Evolutionary conservation across 2,329 filamentous ascomycete species (phyloP).

Genomic region (Aspergillus neoniger): DNA sequence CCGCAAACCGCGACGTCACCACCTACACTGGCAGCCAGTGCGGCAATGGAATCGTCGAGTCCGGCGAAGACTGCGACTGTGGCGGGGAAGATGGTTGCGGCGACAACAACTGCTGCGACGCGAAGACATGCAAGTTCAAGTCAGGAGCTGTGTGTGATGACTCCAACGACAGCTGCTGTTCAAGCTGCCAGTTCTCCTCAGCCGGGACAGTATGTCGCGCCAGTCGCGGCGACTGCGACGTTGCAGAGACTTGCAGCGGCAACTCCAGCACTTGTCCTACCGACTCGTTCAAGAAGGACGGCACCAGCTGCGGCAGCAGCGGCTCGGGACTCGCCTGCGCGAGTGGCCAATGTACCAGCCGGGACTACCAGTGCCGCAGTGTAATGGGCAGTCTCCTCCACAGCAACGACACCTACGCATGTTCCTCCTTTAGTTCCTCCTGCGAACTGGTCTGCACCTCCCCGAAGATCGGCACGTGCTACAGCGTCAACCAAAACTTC

Average conservation of each 20-base stretch:
- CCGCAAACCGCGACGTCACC: constrained; percentile 79
- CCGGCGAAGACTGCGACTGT: constrained; percentile 93
- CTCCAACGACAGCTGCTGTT: constrained; percentile 52
- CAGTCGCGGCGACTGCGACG: constrained; percentile 80
- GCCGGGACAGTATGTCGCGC: constrained; percentile 75
- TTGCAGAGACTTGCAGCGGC: constrained; percentile 79
- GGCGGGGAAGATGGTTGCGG: constrained; percentile 73
- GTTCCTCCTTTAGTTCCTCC: constrained; percentile 60
- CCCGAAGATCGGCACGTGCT: constrained; percentile 67
- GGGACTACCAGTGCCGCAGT: constrained; percentile 83
- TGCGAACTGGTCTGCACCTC: constrained; percentile 78
- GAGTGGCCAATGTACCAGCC: constrained; percentile 90
- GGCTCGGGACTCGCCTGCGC: constrained; percentile 69
- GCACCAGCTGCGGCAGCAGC: constrained; percentile 65
- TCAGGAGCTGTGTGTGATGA: constrained; percentile 71
- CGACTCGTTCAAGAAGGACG: constrained; percentile 71
- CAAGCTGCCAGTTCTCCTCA: constrained; percentile 47
- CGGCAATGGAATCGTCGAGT: constrained; percentile 95
- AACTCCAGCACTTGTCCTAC: constrained; percentile 69
- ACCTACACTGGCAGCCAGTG: constrained; percentile 84
- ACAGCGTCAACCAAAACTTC: constrained; percentile 81
- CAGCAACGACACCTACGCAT: constrained; percentile 78
- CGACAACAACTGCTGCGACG: constrained; percentile 78
- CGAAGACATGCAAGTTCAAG: constrained; percentile 83
- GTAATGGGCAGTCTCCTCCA: constrained; percentile 75